Conservation (phyloP, 345 rosid species). For the Eucalyptus lansdowneana region DNA sequence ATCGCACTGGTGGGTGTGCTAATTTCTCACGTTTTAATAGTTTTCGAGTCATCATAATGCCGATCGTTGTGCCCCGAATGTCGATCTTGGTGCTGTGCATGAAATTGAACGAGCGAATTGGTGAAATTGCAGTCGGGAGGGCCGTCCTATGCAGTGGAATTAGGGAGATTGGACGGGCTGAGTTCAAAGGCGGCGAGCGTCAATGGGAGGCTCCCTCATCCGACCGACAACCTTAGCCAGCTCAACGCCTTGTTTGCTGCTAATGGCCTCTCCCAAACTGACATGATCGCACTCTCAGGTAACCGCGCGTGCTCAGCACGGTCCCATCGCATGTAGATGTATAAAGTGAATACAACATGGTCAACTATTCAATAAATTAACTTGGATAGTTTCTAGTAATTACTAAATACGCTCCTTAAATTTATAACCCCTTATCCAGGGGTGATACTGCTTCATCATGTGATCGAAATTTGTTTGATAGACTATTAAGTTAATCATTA, state of each 20-base stretch:
- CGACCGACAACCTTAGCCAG: constrained; percentile 31
- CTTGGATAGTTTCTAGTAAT: not conserved
- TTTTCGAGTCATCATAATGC: not conserved
- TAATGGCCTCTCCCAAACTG: constrained; percentile 43
- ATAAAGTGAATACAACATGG: not conserved
- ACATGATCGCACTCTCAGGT: constrained; percentile 94
- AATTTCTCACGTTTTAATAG: not conserved
- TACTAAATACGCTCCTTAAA: not conserved
- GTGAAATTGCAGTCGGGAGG: constrained; percentile 41
- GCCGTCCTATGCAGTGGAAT: constrained; percentile 47
- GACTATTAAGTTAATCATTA: not conserved
- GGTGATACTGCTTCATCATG: not conserved
- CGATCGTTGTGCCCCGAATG: not conserved
- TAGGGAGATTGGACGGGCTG: constrained; percentile 76
- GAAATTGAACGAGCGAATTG: not conserved
- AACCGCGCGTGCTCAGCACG: not conserved
- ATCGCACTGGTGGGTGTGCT: constrained; percentile 32
- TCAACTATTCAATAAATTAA: not conserved
- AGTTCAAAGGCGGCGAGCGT: constrained; percentile 48
- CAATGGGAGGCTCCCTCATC: constrained; percentile 52
- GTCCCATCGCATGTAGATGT: not conserved
- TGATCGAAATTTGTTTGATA: not conserved
- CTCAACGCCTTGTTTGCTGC: constrained; percentile 48
- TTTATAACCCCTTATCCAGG: not conserved
- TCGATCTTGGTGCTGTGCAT: not conserved